A percentile compares a stretch with the other conserved stretches of the same genome.
These are phyloP conservation scores for Zygoascus bituminiphila DNA, from an alignment of 805 yeast species.

Conservation along the genomic window DNA sequence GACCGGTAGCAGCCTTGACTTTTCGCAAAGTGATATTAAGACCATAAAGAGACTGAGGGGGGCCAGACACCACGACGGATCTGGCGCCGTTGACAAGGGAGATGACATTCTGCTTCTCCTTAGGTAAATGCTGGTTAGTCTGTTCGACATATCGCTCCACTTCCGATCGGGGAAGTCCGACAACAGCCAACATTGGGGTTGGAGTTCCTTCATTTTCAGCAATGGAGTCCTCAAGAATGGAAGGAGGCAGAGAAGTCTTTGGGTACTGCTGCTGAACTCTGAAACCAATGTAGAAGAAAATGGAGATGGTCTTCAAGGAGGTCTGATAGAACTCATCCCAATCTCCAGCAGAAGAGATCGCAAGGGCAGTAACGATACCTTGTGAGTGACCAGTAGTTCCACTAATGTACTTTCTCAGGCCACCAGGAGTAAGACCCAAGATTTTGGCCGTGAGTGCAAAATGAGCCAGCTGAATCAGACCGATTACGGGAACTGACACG, in stretches of 20 bases:
- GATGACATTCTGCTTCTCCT: conserved; percentile 80
- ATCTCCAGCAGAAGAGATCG: conserved; percentile 68
- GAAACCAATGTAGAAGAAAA: conserved; percentile 88
- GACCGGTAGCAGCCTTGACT: conserved; percentile 89
- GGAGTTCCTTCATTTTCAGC: conserved; percentile 95
- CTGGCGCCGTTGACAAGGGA: conserved; percentile 94
- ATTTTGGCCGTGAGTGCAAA: conserved; percentile 80
- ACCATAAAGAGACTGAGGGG: conserved; percentile 97
- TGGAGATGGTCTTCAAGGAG: conserved; percentile 69
- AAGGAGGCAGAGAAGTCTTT: conserved; percentile 87
- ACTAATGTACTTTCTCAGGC: conserved; percentile 53
- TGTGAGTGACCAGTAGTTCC: conserved; percentile 41
- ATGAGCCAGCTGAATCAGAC: conserved; percentile 91
- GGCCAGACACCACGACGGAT: conserved; percentile 92
- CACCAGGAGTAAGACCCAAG: conserved; percentile 84
- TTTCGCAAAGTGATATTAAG: conserved; percentile 84
- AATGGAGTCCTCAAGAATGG: conserved; percentile 82
- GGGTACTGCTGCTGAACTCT: conserved; percentile 89
- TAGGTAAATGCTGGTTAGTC: conserved; percentile 90
- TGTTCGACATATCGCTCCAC: conserved; percentile 70
- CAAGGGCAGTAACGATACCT: conserved; percentile 79
- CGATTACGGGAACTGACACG: conserved; percentile 93
- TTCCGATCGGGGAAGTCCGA: conserved; percentile 75
- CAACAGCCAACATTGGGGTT: conserved; percentile 92
- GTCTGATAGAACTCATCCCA: conserved; percentile 77